Conservation (phyloP, 768 basidiomycete species). For the Boletus rex-veris region DNA sequence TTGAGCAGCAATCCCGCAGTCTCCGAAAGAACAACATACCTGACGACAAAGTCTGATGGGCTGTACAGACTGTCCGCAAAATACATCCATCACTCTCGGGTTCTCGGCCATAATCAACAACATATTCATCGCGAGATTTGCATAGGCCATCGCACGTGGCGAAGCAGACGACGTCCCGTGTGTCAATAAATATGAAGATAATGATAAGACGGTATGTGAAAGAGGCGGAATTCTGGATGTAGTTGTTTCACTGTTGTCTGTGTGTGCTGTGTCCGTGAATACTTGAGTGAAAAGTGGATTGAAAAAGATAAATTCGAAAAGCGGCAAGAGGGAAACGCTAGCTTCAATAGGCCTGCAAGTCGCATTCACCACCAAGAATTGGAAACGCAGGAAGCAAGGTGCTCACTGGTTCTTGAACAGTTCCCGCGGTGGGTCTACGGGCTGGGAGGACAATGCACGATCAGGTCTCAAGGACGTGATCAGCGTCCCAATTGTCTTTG, state of each 20-base stretch:
- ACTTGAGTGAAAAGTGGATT: conserved; percentile 50
- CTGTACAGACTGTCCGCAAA: conserved; percentile 41
- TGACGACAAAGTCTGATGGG: conserved; percentile 61
- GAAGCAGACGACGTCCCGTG: conserved; percentile 64
- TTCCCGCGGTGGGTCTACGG: conserved; percentile 47
- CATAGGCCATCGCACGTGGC: conserved; percentile 58
- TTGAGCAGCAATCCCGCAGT: background rate
- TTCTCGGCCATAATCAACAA: conserved; percentile 52
- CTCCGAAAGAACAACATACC: conserved; percentile 32
- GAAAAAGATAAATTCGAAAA: conserved; percentile 57
- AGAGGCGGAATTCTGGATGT: conserved; percentile 33
- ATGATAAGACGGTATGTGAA: conserved; percentile 47
- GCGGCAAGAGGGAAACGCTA: conserved; percentile 52
- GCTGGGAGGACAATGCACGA: conserved; percentile 46
- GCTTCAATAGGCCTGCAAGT: conserved; percentile 59
- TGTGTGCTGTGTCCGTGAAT: conserved; percentile 37
- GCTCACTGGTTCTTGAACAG: conserved; percentile 57
- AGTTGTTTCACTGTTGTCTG: conserved; percentile 25
- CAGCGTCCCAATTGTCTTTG: conserved; percentile 50
- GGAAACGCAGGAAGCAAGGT: background rate
- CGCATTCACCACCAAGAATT: background rate
- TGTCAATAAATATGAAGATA: conserved; percentile 63
- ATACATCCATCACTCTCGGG: conserved; percentile 41
- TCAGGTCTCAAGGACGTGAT: conserved; percentile 53
- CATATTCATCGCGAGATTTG: conserved; percentile 52